Base-by-base conservation (phyloP, 192 early-diverging fungal species). In the Coemansia sp. region DNA sequence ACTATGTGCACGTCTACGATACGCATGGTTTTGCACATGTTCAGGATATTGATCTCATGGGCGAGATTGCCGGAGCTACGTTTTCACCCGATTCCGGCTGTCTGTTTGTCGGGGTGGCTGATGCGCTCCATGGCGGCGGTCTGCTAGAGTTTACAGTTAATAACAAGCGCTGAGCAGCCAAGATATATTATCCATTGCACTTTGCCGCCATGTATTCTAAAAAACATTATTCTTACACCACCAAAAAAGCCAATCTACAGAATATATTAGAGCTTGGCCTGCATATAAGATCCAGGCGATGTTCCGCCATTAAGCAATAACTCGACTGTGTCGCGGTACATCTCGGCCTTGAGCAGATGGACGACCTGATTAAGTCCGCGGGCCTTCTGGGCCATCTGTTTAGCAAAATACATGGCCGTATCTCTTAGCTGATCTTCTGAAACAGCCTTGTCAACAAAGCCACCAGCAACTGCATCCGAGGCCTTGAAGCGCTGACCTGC, bases 291-390 rank as follows among this genome's bases (percentile, higher is more conserved):
- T 27, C 67, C 77, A 2, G 77, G 77, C 10, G 56, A 17, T 0
- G 63, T 69, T 11, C 61, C 67, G 40, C 71, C 71, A 11, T 60
- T 46, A 21, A 74, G 54, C 47, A 80, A 53, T 17, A 70, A 24
- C 6, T 56, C 41, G n/a, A 70, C 77, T 41, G 77, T 70, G 9
- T 85, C 86, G 33, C 79, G 73, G 68, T 84, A 85, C 63, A 88
- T 83, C 43, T 89, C 83, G 39, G 84, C 66, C 67, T 91, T 91
- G 42, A 91, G 78, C 50, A 73, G 61, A 30, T 82, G 72, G 34
- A 84, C 66, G 19, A 81, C 78, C 34, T 71, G 59, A 10, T 82
- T 79, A 21, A 83, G 68, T 9, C 82, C 83, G 17, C 54, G 64
- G 17, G 83, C 81, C 64, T 84, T 84, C 37, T 73, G 80, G 9